phyloP scores from a whole-genome alignment of 768 basidiomycete genomes.

The Pisolithus orientalis region DNA sequence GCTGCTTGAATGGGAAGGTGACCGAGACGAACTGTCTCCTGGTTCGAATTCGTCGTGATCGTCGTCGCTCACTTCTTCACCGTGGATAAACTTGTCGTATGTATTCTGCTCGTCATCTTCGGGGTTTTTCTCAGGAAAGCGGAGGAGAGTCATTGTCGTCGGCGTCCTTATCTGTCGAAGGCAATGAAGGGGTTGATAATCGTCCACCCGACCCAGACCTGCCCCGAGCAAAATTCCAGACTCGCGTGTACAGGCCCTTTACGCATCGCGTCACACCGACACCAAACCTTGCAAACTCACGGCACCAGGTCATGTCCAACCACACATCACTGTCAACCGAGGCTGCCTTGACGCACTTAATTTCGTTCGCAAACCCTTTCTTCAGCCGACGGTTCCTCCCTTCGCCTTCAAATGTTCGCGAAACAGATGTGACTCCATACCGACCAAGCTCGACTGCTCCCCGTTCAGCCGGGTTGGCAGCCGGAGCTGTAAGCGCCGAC shows the following conservation, averaged over 20 bases:
- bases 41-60: conserved; percentile 37
- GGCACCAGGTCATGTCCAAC: conserved; percentile 36
- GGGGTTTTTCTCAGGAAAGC: conserved; percentile 6
- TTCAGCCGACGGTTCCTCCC: conserved; percentile 18
- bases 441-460: conserved; percentile 36
- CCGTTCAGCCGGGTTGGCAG: conserved; percentile 15
- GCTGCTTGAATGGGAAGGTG: conserved; percentile 13
- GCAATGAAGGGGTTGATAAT: not conserved
- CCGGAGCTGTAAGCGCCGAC: conserved; percentile 14
- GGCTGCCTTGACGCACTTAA: conserved; percentile 34
- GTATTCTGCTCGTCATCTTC: conserved; percentile 31
- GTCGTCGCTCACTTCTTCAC: conserved; percentile 48
- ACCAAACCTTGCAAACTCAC: conserved; percentile 31
- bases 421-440: conserved; percentile 36
- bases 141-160: not conserved
- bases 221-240: conserved; percentile 12
- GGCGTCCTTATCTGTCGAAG: conserved; percentile 3
- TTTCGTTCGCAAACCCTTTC: conserved; percentile 46
- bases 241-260: conserved; percentile 13
- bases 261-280: conserved; percentile 24
- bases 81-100: conserved; percentile 55
- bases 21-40: conserved; percentile 8
- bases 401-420: conserved; percentile 21
- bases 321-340: conserved; percentile 33
- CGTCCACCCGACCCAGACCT: conserved; percentile 6